phyloP scores from a whole-genome alignment of 306 rosid species.

The Bauhinia variegata region DNA sequence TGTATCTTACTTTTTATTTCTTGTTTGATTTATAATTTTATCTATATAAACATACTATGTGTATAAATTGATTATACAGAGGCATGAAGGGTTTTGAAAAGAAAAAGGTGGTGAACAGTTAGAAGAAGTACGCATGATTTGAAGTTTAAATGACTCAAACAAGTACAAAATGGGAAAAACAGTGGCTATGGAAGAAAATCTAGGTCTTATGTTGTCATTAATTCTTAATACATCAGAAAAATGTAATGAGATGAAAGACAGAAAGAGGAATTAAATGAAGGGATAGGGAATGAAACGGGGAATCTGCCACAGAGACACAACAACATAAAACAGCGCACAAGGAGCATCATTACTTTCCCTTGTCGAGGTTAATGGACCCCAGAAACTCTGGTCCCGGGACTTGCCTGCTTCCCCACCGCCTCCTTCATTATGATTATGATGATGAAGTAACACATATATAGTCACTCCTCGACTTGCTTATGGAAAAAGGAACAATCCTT shows the following conservation, averaged over 20 bases:
- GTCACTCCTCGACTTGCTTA: conserved; percentile 24
- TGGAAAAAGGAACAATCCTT: conserved; percentile 31
- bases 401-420: neutral
- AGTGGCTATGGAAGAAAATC: conserved; percentile 8
- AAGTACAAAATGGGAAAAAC: conserved; percentile 8
- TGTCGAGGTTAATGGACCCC: conserved; percentile 44
- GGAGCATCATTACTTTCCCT: conserved; percentile 35
- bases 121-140: conserved; percentile 1
- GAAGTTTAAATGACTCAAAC: neutral
- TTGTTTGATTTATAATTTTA: too few relatives aligned
- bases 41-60: too few relatives aligned
- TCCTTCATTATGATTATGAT: conserved; percentile 34
- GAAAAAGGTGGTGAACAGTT: neutral
- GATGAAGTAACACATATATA: conserved; percentile 2
- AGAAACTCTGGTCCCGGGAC: conserved; percentile 23
- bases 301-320: conserved; percentile 12
- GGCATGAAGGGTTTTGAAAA: neutral
- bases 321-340: conserved; percentile 32
- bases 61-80: too few relatives aligned
- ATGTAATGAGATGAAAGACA: conserved; percentile 11
- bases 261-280: conserved; percentile 12
- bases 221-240: neutral
- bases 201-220: conserved; percentile 5
- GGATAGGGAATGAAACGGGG: conserved; percentile 32
- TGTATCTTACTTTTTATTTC: too few relatives aligned